These are phyloP conservation scores for Mycena rosella DNA, from an alignment of 768 basidiomycete genomes.

Conservation along the genomic window DNA sequence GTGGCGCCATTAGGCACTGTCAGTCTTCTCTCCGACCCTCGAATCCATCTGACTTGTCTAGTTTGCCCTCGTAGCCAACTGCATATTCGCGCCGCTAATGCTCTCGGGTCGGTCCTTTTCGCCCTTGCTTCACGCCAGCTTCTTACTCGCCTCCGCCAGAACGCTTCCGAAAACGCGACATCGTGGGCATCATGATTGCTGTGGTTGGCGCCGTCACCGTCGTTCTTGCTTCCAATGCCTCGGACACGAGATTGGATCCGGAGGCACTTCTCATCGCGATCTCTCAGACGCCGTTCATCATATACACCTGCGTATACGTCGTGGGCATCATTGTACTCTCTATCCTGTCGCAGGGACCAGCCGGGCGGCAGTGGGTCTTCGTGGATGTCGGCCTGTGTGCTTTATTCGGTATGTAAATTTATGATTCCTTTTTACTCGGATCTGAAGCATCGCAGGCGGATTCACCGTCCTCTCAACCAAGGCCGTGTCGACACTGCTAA, in stretches of 20 bases:
- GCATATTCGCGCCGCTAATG: slow-evolving; percentile 91
- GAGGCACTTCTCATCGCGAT: slow-evolving; percentile 78
- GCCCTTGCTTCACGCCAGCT: no score
- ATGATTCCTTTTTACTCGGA: not conserved
- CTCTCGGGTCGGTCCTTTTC: not conserved
- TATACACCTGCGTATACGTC: slow-evolving; percentile 78
- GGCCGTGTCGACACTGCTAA: slow-evolving; percentile 88
- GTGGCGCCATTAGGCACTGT: slow-evolving; percentile 98
- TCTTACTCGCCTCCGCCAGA: slow-evolving; percentile 51
- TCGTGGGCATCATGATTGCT: slow-evolving; percentile 83
- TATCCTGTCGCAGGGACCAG: slow-evolving; percentile 71
- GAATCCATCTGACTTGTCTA: slow-evolving; percentile 44
- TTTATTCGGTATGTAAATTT: slow-evolving; percentile 70
- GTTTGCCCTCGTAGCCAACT: slow-evolving; percentile 96
- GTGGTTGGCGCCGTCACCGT: slow-evolving; percentile 93
- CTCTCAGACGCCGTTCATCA: slow-evolving; percentile 76
- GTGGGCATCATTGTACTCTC: slow-evolving; percentile 69
- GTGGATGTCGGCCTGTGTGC: slow-evolving; percentile 93
- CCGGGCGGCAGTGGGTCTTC: slow-evolving; percentile 78
- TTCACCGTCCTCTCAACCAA: slow-evolving; percentile 97
- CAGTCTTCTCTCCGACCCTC: slow-evolving; percentile 45
- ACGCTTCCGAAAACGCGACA: slow-evolving; percentile 86
- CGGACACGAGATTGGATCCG: slow-evolving; percentile 78
- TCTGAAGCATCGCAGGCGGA: slow-evolving; percentile 67
- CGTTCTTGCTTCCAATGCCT: slow-evolving; percentile 83